Evolutionary conservation across 2,329 filamentous ascomycete species (phyloP), one percentile per base, ranked within the genome.

Genomic region (Colletotrichum gigasporum): DNA sequence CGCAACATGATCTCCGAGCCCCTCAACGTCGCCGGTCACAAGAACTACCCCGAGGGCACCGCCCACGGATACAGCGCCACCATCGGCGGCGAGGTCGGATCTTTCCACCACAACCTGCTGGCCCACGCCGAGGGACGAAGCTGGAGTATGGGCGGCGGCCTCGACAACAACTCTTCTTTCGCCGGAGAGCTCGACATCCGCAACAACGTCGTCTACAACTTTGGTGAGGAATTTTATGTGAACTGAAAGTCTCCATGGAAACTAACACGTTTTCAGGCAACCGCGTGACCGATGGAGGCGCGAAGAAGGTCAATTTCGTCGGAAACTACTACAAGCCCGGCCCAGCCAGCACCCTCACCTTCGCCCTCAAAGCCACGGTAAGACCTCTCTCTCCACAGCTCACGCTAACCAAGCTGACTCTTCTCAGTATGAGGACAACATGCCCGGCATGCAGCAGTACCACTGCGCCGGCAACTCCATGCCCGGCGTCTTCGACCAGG

Each of bases 131-230:
- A 73, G 54, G 71, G 73, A 20, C 72, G 77, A 48, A 69, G 76
- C 66, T 72, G 79, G 79, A 69, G 75, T 60, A 71, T 78, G 72
- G 71, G 72, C 59, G 67, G 77, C 39, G 66, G 80, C 30, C 32
- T 73, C 8, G 69, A 71, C 48, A 63, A 74, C 56, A 53, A 71
- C 59, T 68, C 75, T 11, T 65, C 60, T 14, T 76, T 77, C 44
- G 70, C 71, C 9, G 74, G 75, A 1, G 67, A 69, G 16, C 66
- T 77, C 1, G 75, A 76, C 44, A 73, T 76, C 6, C 70, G 75
- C 4, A 76, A 77, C 63, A 76, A 77, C 41, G 73, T 77, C 14
- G 74, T 76, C 1, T 76, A 77, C 63, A 76, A 77, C 59, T 76
- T 75, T 50, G 75, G 74, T 47, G 55, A 12, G 52, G n/a, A n/a